Evolutionary conservation across 1,139 yeast genomes (phyloP), one percentile per base, ranked within the genome.

Genomic region (Yueomyces sp.): DNA sequence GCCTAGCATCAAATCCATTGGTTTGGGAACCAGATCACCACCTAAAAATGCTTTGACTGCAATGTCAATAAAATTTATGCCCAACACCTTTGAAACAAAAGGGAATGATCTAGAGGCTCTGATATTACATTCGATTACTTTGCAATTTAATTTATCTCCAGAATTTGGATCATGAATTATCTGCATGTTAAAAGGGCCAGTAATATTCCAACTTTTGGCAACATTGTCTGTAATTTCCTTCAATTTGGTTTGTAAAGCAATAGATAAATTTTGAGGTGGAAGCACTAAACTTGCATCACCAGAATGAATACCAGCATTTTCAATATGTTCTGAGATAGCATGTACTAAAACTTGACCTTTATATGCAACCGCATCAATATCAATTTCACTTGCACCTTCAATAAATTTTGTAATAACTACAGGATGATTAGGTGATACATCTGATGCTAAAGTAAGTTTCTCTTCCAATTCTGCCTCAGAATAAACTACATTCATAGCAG

Each of bases 51-150:
- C 95, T 63, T 76, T 79, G 46, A 87, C 87, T 26, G 97, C 96
- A 56, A 86, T 87, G 43, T 91, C 95, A 62, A 91, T 91, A 64
- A 91, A 89, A 70, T 91, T 89, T 46, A 75, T 74, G 50, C 97
- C 98, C 50, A 91, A 72, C 39, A 91, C 98, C 72, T 91, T 91
- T 46, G 97, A 89, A 42, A 91, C 96, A 63, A 91, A 91, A 65
- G 98, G 98, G 86, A 91, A 89, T 27, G 97, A 89, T 66, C 98
- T 81, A 12, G 97, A 89, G 40, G 98, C 98, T 69, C 98, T 83
- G 57, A 91, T 84, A 67, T 91, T 91, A 76, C 98, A 91, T 70
- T 91, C 98, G 62, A 91, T 91, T 49, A 91, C 98, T 75, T 91
- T 91, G 59, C 86, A 72, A 42, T 73, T 75, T 44, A 75, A 71